Conservation (phyloP, 306 rosid species). For the Fragaria nilgerrensis region DNA sequence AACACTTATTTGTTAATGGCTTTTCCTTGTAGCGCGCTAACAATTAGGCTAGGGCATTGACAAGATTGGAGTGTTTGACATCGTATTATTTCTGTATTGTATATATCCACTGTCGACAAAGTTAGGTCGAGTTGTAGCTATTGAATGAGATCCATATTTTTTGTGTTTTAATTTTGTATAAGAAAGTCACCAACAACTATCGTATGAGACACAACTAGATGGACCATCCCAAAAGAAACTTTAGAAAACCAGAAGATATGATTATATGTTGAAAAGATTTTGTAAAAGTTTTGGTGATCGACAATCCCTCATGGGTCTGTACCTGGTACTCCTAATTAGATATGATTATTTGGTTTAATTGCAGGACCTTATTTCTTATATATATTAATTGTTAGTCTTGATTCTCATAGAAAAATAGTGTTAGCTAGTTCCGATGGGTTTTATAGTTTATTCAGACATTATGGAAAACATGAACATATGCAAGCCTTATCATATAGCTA, state of each 20-base stretch:
- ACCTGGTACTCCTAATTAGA: background rate
- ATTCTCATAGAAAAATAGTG: background rate
- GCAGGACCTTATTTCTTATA: background rate
- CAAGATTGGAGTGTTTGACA: background rate
- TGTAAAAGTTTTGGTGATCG: conserved; percentile 1
- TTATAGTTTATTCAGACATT: background rate
- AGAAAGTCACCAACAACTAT: background rate
- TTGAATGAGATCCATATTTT: background rate
- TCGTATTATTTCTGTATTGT: background rate
- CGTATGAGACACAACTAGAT: background rate
- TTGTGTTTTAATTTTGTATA: background rate
- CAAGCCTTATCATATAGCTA: conserved; percentile 1
- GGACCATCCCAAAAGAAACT: background rate
- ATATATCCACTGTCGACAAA: background rate
- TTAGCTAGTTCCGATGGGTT: background rate
- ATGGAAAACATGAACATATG: background rate
- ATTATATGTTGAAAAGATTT: conserved; percentile 1
- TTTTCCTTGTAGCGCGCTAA: background rate
- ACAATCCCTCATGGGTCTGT: conserved; percentile 25
- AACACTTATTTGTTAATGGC: background rate
- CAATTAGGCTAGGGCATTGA: background rate
- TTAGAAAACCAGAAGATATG: background rate
- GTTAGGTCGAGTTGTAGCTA: background rate
- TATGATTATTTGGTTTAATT: conserved; percentile 1
- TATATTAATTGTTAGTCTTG: background rate